Evolutionary conservation across 768 basidiomycete species (phyloP).

Genomic region (Naganishia antarctica): DNA sequence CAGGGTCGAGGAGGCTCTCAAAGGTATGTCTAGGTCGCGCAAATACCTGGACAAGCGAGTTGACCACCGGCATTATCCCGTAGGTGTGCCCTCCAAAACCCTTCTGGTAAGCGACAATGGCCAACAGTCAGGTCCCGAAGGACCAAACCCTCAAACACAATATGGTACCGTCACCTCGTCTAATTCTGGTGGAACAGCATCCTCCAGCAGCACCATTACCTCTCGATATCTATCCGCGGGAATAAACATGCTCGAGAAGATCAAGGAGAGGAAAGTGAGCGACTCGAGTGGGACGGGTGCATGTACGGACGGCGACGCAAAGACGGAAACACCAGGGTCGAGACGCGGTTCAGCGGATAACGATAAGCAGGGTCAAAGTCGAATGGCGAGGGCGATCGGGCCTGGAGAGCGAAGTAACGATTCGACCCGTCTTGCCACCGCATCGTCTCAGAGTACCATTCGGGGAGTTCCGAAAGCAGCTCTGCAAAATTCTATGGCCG

Average conservation of each 20-base stretch:
- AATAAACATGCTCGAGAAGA: constrained; percentile 28
- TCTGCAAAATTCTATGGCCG: neutral
- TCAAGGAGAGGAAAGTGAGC: constrained; percentile 27
- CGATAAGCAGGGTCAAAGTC: neutral
- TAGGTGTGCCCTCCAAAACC: no score
- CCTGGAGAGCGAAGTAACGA: neutral
- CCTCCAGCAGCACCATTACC: constrained; percentile 26
- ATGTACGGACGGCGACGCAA: constrained; percentile 32
- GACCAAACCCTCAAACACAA: neutral
- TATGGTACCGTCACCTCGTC: constrained; percentile 25
- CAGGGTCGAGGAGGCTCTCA: neutral
- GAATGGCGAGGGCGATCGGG: neutral
- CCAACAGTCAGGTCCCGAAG: neutral
- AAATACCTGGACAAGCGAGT: no score
- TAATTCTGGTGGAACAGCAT: constrained; percentile 24
- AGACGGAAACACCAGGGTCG: constrained; percentile 21
- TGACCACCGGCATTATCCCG: no score
- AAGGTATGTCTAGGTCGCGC: no score
- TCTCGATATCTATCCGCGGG: constrained; percentile 26
- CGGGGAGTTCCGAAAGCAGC: neutral
- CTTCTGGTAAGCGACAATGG: no score
- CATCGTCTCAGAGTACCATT: constrained; percentile 9
- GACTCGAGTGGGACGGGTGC: constrained; percentile 31
- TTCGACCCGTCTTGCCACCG: neutral
- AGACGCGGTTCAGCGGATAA: constrained; percentile 1